phyloP scores from a whole-genome alignment of 2,329 filamentous ascomycete genomes.

The Penicillium sp. region DNA sequence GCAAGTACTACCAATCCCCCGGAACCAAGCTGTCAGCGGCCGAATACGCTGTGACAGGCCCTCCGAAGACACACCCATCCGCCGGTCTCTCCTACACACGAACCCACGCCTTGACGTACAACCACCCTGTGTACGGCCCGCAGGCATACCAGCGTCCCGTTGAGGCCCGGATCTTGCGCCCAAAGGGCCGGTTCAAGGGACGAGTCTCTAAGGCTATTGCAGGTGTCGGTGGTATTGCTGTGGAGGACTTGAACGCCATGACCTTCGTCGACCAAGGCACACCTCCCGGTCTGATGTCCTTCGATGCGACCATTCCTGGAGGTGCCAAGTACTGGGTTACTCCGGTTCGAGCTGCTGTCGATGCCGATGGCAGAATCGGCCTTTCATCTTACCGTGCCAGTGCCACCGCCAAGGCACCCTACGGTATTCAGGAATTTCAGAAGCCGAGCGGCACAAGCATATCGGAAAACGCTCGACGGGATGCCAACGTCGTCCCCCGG shows the following conservation, averaged over 20 bases:
- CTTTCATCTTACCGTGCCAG: constrained; percentile 36
- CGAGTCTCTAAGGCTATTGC: constrained; percentile 31
- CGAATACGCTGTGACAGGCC: constrained; percentile 46
- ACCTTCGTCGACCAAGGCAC: constrained; percentile 32
- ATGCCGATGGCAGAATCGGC: constrained; percentile 43
- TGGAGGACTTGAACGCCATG: constrained; percentile 37
- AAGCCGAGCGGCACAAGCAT: constrained; percentile 27
- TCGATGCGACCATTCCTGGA: constrained; percentile 45
- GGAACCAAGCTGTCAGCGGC: constrained; percentile 35
- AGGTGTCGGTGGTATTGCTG: constrained; percentile 42
- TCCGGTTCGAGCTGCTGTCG: constrained; percentile 45
- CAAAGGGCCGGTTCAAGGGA: constrained; percentile 38
- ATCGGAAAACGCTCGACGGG: constrained; percentile 24
- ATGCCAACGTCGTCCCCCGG: constrained; percentile 27
- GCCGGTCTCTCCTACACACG: constrained; percentile 60
- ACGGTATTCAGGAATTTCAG: constrained; percentile 35
- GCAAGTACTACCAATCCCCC: constrained; percentile 35
- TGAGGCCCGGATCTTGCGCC: constrained; percentile 54
- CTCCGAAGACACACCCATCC: constrained; percentile 61
- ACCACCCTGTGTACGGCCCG: constrained; percentile 59
- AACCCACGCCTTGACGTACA: constrained; percentile 52
- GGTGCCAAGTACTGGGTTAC: constrained; percentile 53
- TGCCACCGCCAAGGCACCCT: constrained; percentile 33
- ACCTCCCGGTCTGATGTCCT: constrained; percentile 40
- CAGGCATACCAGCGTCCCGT: constrained; percentile 51